Base-by-base conservation (phyloP, 768 basidiomycete species). In the Hygrophorus russula region DNA sequence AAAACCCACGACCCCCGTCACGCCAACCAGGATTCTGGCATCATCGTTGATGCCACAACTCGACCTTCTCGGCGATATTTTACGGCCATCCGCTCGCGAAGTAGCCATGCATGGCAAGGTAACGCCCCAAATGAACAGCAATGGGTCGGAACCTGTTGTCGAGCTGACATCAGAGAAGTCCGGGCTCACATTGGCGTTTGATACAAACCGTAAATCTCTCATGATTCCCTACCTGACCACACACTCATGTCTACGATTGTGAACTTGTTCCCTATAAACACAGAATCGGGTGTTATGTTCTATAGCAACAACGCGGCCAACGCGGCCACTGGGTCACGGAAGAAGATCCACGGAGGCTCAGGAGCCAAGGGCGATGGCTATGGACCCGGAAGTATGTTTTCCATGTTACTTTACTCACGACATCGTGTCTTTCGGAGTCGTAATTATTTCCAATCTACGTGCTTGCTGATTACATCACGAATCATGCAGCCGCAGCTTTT, bases 311-410 rank as follows among this genome's bases (percentile, higher is more conserved):
- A 71, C 39, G 60, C 73, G 42, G 62, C 76, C 11, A 59, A 69
- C 39, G 60, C 73, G 42, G 62, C 76, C 11, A 59, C 69, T 12
- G 76, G 72, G 12, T 73, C 76, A 27, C 69, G 79, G 36, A 85
- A 86, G 67, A 74, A 71, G 57, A 80, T 83, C 29, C 84, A 88
- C 52, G 82, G 83, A 13, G 82, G 83, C 2, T 75, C 73, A n/a
- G 82, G 82, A 17, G 59, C 63, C 14, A 59, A 55, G 38, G 74
- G 67, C 18, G 74, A 79, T 45, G 74, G 78, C 5, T 85, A 86
- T 54, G 61, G 64, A 28, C 64, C 73, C 12, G 70, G 69, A 42
- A 70, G 81, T 81, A 59, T 44, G 75, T 64, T 12, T 32, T 42
- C 17, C 27, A 24, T 30, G 5, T 15, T 18, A 47, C 36, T 36